phyloP scores from a whole-genome alignment of 2,329 filamentous ascomycete genomes.

The Fusarium sp. region DNA sequence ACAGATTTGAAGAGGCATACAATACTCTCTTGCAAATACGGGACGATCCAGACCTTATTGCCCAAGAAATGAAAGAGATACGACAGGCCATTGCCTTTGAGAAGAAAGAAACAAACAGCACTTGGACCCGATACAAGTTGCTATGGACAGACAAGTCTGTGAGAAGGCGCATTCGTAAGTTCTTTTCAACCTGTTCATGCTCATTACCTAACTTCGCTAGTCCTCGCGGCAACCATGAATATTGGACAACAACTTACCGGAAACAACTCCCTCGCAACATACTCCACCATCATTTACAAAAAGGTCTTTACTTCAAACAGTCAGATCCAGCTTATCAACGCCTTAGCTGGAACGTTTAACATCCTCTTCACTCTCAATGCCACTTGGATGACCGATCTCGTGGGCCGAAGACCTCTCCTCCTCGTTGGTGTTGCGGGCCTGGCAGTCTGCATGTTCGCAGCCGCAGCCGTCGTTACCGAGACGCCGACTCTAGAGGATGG shows the following conservation, averaged over 20 bases:
- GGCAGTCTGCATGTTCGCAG: conserved; percentile 73
- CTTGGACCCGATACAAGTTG: neutral
- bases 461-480: conserved; percentile 50
- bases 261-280: conserved; percentile 75
- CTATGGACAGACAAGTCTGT: conserved; percentile 1
- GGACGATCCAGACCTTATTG: neutral
- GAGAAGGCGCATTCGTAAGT: conserved; percentile 2
- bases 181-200: accelerated
- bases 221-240: conserved; percentile 72
- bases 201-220: conserved; percentile 62
- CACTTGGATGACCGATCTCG: conserved; percentile 77
- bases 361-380: conserved; percentile 78
- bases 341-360: conserved; percentile 74
- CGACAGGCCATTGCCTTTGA: neutral
- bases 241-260: conserved; percentile 76
- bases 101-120: neutral
- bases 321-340: conserved; percentile 76
- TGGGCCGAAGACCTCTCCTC: conserved; percentile 73
- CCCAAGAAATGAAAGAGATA: neutral
- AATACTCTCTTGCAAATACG: neutral
- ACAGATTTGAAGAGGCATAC: neutral
- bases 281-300: conserved; percentile 76
- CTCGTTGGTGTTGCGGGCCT: conserved; percentile 74
- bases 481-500: conserved; percentile 61
- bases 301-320: conserved; percentile 67